Base-by-base conservation (phyloP, 257 asterid species). In the Gynochthodes officinalis region DNA sequence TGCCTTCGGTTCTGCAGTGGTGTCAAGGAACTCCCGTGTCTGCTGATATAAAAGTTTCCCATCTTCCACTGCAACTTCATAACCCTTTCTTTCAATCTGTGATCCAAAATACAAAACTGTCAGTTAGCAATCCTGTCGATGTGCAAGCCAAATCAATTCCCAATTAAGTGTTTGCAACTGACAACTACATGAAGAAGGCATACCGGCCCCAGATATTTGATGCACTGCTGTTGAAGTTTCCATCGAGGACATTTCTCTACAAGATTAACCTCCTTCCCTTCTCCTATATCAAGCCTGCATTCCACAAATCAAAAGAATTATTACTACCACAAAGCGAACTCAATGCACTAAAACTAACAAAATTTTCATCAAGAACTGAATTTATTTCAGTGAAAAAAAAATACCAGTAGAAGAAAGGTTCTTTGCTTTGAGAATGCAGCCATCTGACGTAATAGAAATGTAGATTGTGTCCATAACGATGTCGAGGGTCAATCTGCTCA, bases 341-440 rank as follows among this genome's bases (percentile, higher is more conserved):
- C 39, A n/a, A 58, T 7, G 49, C 12, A 48, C 2, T 19, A 62
- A 72, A 14, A 15, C 16, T 46, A 2, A 0, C 27, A 18, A n/a
- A 57, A 6, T 64, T 54, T 30, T 15, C 16, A 68, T 25, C n/a
- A 13, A 11, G 64, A 15, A 21, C 4, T 16, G 33, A 64, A 70
- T 5, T 62, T 64, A n/a, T 27, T 77, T 30, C 8, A 4, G 33
- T n/a, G 0, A 10, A 62, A 68, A 43, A 78, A 60, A 81, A 59
- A 53, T 83, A 92, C 96, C 98, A 93, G 89, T 90, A 93, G 85
- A 93, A 90, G 89, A 93, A 93, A 74, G 98, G 98, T 48, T 93
- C 89, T 75, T 83, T 90, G 88, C 98, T 91, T 80, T 89, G 96
- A 74, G 94, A 90, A 75, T 85, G 82, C 79, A 91, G 57, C 98